Base-by-base conservation (phyloP, 768 basidiomycete species). In the Strobilomyces confusus region DNA sequence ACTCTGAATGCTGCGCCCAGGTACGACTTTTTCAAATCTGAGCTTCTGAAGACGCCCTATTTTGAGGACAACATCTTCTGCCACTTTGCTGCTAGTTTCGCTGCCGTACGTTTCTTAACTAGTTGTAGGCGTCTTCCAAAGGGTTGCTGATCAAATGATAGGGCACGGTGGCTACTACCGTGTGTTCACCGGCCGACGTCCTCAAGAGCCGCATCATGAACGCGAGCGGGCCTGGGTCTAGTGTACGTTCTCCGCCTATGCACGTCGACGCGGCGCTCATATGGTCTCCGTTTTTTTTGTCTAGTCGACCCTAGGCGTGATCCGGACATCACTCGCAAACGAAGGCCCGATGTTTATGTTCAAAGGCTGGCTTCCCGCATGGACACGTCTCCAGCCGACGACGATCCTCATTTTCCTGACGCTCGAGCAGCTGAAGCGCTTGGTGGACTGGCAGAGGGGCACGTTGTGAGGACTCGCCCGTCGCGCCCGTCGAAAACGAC, bases 311-410 rank as follows among this genome's bases (percentile, higher is more conserved):
- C 57, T 92, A 25, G 77, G 70, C 7, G 86, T 88, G 38, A 89
- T 92, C 65, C 75, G 78, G 19, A 60, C 75, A 12, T 87, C 89
- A 19, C 73, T 93, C 56, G 76, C 79, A 55, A 83, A 72, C 57
- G 91, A 93, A 61, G 91, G 91, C 14, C 68, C 88, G 4, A 87
- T 86, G 81, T 93, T 92, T 78, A 88, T 93, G 86, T 91, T 93
- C 77, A 91, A 90, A 67, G 91, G 91, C 57, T 93, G 91, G 91
- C 69, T 92, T 9, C 91, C 91, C 0, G 89, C 90, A 12, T 93
- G 89, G 89, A 80, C 81, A 48, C 78, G 91, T 67, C 77, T 93
- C 36, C 88, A 92, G 64, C 91, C 90, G 0, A 92, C 89, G 40
- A 93, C 91, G 4, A 89, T 93, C 58, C 77, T 93, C 36, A 92